Conservation (phyloP, 1,139 yeast species). For the Geotrichum cucujoidarum region DNA sequence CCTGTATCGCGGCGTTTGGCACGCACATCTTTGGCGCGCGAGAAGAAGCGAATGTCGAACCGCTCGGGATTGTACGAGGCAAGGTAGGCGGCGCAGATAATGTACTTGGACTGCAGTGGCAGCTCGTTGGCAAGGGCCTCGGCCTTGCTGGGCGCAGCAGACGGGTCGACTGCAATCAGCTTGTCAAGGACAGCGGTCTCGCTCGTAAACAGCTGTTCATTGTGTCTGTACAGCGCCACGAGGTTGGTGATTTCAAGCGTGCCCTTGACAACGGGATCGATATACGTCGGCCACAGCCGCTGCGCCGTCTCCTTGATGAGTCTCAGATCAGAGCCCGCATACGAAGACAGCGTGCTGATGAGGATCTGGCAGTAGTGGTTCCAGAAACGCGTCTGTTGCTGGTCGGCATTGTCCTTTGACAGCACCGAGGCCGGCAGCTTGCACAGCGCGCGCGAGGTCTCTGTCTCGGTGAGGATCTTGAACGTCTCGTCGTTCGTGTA, state of each 20-base stretch:
- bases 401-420: constrained; percentile 2
- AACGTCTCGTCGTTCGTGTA: constrained; percentile 44
- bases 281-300: constrained; percentile 51
- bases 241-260: constrained; percentile 40
- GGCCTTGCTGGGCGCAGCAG: neutral
- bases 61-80: constrained; percentile 63
- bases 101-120: constrained; percentile 54
- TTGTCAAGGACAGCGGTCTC: constrained; percentile 39
- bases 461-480: constrained; percentile 33
- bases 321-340: constrained; percentile 50
- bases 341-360: constrained; percentile 49
- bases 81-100: constrained; percentile 62
- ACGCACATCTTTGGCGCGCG: constrained; percentile 51
- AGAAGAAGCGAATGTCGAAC: constrained; percentile 55
- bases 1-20: constrained; percentile 41
- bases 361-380: constrained; percentile 34
- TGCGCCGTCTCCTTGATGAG: constrained; percentile 43
- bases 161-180: constrained; percentile 21
- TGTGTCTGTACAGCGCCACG: constrained; percentile 45
- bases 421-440: constrained; percentile 13
- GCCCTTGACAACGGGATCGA: constrained; percentile 41
- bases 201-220: constrained; percentile 41
- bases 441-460: constrained; percentile 9
- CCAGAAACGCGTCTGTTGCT: constrained; percentile 22
- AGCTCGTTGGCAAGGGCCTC: constrained; percentile 29